phyloP scores from a whole-genome alignment of 1,284 basidiomycete species.

The Chalciporus piperatoides region DNA sequence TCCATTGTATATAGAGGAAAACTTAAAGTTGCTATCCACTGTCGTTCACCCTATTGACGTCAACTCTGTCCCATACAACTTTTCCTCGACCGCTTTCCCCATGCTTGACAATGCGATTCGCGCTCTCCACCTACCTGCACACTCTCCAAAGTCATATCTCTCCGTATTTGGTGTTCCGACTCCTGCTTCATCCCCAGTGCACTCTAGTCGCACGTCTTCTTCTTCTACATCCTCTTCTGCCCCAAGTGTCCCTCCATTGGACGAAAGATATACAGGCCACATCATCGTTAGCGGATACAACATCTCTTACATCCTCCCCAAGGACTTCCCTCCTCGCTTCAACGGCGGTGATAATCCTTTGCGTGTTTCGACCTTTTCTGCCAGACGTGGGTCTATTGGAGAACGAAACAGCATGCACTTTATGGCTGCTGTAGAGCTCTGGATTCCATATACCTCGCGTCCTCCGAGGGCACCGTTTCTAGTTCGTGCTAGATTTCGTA shows the following conservation, averaged over 20 bases:
- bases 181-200: slow-evolving; percentile 31
- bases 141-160: slow-evolving; percentile 56
- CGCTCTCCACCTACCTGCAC: slow-evolving; percentile 61
- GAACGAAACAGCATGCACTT: slow-evolving; percentile 61
- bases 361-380: slow-evolving; percentile 34
- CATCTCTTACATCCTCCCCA: slow-evolving; percentile 74
- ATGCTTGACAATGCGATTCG: slow-evolving; percentile 64
- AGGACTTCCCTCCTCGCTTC: slow-evolving; percentile 54
- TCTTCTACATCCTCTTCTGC: slow-evolving; percentile 27
- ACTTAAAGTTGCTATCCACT: slow-evolving; percentile 65
- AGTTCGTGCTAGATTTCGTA: slow-evolving; percentile 39
- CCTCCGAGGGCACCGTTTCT: slow-evolving; percentile 70
- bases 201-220: slow-evolving; percentile 37
- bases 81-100: slow-evolving; percentile 59
- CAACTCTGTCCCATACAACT: slow-evolving; percentile 68
- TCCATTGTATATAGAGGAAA: slow-evolving; percentile 53
- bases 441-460: slow-evolving; percentile 62
- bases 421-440: slow-evolving; percentile 73
- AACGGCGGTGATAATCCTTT: slow-evolving; percentile 34
- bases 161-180: slow-evolving; percentile 47
- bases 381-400: slow-evolving; percentile 49
- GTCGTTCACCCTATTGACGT: slow-evolving; percentile 71
- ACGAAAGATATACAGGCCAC: slow-evolving; percentile 65
- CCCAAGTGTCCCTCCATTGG: slow-evolving; percentile 41
- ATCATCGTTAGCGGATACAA: slow-evolving; percentile 73